phyloP scores from a whole-genome alignment of 1,284 basidiomycete species.

The Ceraceosorus bombacis region DNA sequence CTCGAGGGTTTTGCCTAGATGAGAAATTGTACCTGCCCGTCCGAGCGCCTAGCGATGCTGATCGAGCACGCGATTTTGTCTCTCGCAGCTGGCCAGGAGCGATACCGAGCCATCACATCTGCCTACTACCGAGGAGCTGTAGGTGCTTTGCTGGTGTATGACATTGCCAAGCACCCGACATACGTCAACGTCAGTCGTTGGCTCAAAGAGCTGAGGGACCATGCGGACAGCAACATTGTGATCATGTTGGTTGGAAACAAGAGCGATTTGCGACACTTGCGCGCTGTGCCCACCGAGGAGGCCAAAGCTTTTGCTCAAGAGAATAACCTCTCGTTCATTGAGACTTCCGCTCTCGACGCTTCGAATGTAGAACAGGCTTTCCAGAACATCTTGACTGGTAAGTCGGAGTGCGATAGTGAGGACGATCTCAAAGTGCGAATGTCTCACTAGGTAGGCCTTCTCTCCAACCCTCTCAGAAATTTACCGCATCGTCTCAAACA shows the following conservation, averaged over 20 bases:
- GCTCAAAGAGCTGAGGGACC: slow-evolving; percentile 86
- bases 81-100: slow-evolving; percentile 83
- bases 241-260: slow-evolving; percentile 61
- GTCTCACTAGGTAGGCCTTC: slow-evolving; percentile 68
- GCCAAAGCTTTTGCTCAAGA: slow-evolving; percentile 52
- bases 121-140: slow-evolving; percentile 94
- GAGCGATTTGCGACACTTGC: slow-evolving; percentile 93
- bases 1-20: no score
- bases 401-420: slow-evolving; percentile 39
- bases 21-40: no score
- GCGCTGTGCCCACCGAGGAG: slow-evolving; percentile 84
- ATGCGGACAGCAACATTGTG: slow-evolving; percentile 53
- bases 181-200: slow-evolving; percentile 93
- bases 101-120: slow-evolving; percentile 97
- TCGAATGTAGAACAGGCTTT: slow-evolving; percentile 90
- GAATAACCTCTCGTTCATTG: slow-evolving; percentile 80
- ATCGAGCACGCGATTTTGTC: no score
- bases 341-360: slow-evolving; percentile 98
- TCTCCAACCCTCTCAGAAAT: slow-evolving; percentile 57
- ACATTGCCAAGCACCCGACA: slow-evolving; percentile 69
- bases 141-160: slow-evolving; percentile 54
- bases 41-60: no score
- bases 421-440: slow-evolving; percentile 48
- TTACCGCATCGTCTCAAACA: slow-evolving; percentile 49
- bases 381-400: slow-evolving; percentile 91